These are phyloP conservation scores for Globisporangium lucens DNA, from an alignment of 352 stramenopile species.

Conservation along the genomic window DNA sequence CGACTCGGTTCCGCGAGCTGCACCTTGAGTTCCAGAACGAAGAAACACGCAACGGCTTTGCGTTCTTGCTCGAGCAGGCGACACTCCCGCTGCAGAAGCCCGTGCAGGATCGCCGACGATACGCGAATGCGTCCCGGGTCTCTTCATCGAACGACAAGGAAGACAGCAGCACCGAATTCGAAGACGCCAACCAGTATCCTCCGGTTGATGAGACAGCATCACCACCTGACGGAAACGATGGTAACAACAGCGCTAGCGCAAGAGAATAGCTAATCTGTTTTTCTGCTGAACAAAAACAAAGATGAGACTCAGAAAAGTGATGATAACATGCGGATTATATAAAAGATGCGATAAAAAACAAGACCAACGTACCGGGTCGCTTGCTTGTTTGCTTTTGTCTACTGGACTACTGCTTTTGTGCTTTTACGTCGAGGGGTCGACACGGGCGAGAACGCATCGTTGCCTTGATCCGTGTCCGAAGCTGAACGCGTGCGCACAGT, in stretches of 20 bases:
- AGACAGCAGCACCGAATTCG: conserved; percentile 13
- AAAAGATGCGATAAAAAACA: conserved; percentile 5
- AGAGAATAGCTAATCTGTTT: conserved; percentile 15
- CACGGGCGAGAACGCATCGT: conserved; percentile 24
- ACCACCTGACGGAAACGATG: background rate
- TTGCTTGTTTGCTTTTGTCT: background rate
- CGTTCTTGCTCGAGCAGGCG: conserved; percentile 64
- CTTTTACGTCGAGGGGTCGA: conserved; percentile 28
- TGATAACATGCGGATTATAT: background rate
- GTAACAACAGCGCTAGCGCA: conserved; percentile 10
- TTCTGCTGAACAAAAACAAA: conserved; percentile 7
- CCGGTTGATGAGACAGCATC: background rate
- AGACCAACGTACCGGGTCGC: background rate
- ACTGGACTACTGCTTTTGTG: conserved; percentile 22
- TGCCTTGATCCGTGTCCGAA: conserved; percentile 28
- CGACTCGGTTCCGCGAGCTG: conserved; percentile 58
- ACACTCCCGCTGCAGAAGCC: conserved; percentile 39
- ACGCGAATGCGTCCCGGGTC: conserved; percentile 16
- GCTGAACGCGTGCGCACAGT: conserved; percentile 17
- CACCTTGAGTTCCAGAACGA: conserved; percentile 70
- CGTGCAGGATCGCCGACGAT: conserved; percentile 9
- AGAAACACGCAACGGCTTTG: conserved; percentile 63
- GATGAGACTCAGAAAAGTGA: background rate
- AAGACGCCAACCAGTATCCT: conserved; percentile 14
- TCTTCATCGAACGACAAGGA: conserved; percentile 14